A percentile compares a stretch with the other conserved stretches of the same genome.
Conservation (phyloP, 140 eudicot species). For the Ambrosia hybrid region DNA sequence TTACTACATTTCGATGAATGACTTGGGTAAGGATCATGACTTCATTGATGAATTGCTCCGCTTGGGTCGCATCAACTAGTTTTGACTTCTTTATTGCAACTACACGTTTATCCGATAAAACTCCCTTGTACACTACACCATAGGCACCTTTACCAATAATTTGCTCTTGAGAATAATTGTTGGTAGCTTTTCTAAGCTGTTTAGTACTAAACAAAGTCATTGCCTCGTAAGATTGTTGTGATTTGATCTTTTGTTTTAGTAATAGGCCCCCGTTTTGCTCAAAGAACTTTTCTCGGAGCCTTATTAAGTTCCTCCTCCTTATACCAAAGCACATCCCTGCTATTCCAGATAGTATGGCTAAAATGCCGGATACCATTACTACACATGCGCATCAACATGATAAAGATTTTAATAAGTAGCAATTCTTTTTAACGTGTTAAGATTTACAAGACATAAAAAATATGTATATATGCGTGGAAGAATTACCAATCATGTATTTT, state of each 20-base stretch:
- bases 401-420: not conserved
- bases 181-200: not conserved
- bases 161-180: not conserved
- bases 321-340: not conserved
- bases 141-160: not conserved
- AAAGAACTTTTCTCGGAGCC: not conserved
- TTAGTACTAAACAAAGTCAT: not conserved
- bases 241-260: not conserved
- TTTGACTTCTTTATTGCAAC: too few species aligned
- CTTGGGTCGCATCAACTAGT: too few species aligned
- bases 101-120: too few species aligned
- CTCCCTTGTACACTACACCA: not conserved
- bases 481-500: not conserved
- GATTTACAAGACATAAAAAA: too few species aligned
- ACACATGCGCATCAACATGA: not conserved
- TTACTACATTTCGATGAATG: too few species aligned
- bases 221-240: not conserved
- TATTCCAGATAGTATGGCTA: not conserved
- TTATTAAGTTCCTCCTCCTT: not conserved
- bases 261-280: not conserved
- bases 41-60: too few species aligned
- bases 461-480: not conserved
- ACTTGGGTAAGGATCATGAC: too few species aligned
- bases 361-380: not conserved
- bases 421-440: too few species aligned